phyloP scores from a whole-genome alignment of 2,329 filamentous ascomycete species.

The Didymella exigua region DNA sequence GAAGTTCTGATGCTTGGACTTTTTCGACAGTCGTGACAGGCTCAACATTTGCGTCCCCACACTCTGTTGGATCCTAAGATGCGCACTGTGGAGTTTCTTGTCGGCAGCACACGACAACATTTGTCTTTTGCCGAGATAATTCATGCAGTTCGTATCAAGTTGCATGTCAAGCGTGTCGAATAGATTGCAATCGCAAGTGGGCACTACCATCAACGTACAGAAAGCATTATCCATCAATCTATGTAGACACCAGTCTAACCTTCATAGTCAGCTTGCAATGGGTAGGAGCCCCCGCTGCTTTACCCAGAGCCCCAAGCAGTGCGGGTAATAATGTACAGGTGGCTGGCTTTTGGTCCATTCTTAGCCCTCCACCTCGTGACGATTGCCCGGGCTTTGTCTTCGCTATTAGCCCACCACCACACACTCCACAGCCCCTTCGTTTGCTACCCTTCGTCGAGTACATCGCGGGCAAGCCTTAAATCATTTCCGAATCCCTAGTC shows the following conservation, averaged over 20 bases:
- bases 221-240: background rate
- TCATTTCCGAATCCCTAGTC: background rate
- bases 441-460: conserved; percentile 21
- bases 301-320: background rate
- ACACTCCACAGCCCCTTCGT: conserved; percentile 22
- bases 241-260: background rate
- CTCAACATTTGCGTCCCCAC: background rate
- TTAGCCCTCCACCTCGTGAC: conserved; percentile 28
- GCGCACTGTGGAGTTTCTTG: background rate
- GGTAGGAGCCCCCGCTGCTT: background rate
- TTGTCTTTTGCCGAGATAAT: background rate
- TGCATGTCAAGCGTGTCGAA: background rate
- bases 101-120: background rate
- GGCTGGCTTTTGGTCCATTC: background rate
- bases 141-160: background rate
- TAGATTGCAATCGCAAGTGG: background rate
- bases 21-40: background rate
- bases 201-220: background rate
- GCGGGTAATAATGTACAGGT: too few relatives aligned
- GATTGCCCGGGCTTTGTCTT: conserved; percentile 30
- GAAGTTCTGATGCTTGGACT: background rate
- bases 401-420: conserved; percentile 37
- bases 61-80: background rate
- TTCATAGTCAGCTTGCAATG: background rate
- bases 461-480: background rate